A percentile compares a stretch with the other conserved stretches of the same genome.
Conservation (phyloP, 2,329 filamentous ascomycete genomes). For the Xylariales sp. region DNA sequence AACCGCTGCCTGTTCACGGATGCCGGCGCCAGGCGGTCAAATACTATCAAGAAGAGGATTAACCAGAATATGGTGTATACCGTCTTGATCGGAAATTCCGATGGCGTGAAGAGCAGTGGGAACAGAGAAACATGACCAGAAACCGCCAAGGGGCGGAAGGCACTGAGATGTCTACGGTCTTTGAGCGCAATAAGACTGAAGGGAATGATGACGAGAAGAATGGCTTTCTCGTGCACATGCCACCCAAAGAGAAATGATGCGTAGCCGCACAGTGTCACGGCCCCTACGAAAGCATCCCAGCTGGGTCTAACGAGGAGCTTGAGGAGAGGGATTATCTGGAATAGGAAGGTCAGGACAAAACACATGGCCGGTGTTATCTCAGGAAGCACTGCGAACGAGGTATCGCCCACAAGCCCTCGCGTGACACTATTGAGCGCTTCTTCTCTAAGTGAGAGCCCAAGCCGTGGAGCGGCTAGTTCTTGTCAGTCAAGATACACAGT, state of each 20-base stretch:
- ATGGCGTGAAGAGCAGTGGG: conserved; percentile 83
- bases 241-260: conserved; percentile 96
- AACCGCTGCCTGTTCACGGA: conserved; percentile 73
- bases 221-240: conserved; percentile 98
- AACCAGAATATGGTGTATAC: conserved; percentile 93
- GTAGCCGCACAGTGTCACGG: conserved; percentile 89
- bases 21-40: conserved; percentile 83
- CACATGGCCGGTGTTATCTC: conserved; percentile 77
- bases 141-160: conserved; percentile 87
- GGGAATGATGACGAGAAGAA: conserved; percentile 88
- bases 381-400: conserved; percentile 87
- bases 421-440: conserved; percentile 85
- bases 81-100: conserved; percentile 91
- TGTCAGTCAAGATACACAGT: conserved; percentile 26
- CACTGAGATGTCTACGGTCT: conserved; percentile 84
- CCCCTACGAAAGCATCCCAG: conserved; percentile 86
- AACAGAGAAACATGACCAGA: conserved; percentile 94
- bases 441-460: conserved; percentile 68
- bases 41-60: conserved; percentile 75
- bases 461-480: conserved; percentile 66
- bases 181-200: conserved; percentile 89
- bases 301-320: conserved; percentile 77
- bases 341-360: conserved; percentile 76
- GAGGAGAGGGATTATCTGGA: conserved; percentile 73
- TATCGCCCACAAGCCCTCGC: conserved; percentile 87